A percentile compares a stretch with the other conserved stretches of the same genome.
These are phyloP conservation scores for Polytrichum formosum DNA, from an alignment of 225 moss, liverwort and hornwort genomes.

Conservation along the genomic window DNA sequence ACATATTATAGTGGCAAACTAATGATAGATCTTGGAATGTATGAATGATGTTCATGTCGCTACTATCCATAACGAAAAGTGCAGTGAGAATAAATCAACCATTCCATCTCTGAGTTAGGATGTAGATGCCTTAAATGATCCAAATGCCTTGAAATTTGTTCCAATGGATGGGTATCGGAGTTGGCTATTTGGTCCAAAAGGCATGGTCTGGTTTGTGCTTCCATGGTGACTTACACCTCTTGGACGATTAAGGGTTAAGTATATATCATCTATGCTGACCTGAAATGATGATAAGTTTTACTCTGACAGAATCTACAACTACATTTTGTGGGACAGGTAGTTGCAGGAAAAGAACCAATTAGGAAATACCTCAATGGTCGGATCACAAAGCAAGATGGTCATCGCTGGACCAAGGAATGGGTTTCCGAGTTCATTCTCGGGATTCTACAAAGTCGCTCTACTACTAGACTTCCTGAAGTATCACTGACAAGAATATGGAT, in stretches of 20 bases:
- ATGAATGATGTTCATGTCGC: background rate
- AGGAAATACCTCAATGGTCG: slow-evolving; percentile 15
- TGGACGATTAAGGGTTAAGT: background rate
- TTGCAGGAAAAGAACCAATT: background rate
- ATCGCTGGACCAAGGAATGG: slow-evolving; percentile 76
- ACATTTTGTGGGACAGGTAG: background rate
- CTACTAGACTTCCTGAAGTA: too few species aligned
- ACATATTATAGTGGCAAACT: background rate
- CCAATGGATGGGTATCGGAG: background rate
- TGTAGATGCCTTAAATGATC: background rate
- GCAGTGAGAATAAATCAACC: background rate
- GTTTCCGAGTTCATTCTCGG: slow-evolving; percentile 41
- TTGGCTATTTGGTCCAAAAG: background rate
- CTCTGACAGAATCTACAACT: background rate
- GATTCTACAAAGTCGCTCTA: too few species aligned
- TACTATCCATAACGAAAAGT: background rate
- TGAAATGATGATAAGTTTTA: too few species aligned
- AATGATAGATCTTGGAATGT: background rate
- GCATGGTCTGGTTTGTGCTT: background rate
- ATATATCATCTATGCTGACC: too few species aligned
- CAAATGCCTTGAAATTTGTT: too few species aligned
- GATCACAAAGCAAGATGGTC: slow-evolving; percentile 56
- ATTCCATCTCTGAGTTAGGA: background rate
- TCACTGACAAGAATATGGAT: too few species aligned
- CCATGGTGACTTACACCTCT: too few species aligned